phyloP scores from a whole-genome alignment of 495 filamentous ascomycete species.

The Xylaria castorea region DNA sequence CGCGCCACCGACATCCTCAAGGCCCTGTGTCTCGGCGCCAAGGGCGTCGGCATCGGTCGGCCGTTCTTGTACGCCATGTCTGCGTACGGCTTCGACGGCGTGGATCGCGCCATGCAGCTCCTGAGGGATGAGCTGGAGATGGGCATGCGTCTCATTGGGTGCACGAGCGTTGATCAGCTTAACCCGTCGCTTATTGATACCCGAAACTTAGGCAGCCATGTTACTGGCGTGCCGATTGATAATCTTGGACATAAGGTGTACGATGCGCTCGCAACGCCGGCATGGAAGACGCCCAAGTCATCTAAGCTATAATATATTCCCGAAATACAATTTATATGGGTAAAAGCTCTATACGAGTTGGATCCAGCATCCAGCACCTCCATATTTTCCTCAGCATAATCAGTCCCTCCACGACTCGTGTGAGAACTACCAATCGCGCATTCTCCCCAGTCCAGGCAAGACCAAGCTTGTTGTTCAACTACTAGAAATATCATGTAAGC shows the following conservation, averaged over 20 bases:
- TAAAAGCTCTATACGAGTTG: background rate
- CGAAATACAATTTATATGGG: background rate
- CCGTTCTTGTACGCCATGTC: slow-evolving; percentile 98
- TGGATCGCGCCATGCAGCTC: slow-evolving; percentile 91
- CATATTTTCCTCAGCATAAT: background rate
- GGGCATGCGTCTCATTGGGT: slow-evolving; percentile 95
- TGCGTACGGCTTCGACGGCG: slow-evolving; percentile 85
- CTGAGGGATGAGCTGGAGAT: slow-evolving; percentile 99
- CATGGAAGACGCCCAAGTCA: slow-evolving; percentile 46
- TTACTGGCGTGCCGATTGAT: slow-evolving; percentile 68
- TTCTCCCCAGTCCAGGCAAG: background rate
- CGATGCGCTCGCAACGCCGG: slow-evolving; percentile 51
- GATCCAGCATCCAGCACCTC: background rate
- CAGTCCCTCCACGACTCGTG: background rate
- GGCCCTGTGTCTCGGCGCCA: slow-evolving; percentile 90
- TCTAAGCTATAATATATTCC: slow-evolving; percentile 38
- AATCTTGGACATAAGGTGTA: slow-evolving; percentile 58
- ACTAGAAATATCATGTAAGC: background rate
- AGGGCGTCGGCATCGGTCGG: slow-evolving; percentile 90
- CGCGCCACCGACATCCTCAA: slow-evolving; percentile 96
- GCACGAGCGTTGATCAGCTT: slow-evolving; percentile 72
- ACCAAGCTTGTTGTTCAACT: background rate
- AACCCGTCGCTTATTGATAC: slow-evolving; percentile 80
- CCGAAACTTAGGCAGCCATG: slow-evolving; percentile 74
- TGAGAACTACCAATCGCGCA: background rate